phyloP scores from a whole-genome alignment of 305 asterid species.

The Nicotiana rustica region DNA sequence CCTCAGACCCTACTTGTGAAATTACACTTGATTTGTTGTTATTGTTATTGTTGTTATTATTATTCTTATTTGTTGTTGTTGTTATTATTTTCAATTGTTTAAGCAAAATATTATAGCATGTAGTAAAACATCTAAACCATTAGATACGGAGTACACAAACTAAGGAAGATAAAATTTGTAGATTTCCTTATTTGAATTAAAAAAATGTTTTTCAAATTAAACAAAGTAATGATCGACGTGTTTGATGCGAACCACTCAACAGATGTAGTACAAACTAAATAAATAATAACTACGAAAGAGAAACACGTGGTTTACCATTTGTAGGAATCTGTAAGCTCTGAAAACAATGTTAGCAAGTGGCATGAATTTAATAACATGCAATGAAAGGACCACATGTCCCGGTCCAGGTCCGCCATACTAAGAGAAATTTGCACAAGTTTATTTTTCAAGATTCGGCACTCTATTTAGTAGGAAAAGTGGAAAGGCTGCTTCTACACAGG shows the following conservation, averaged over 20 bases:
- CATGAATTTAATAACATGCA: not conserved
- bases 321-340: not conserved
- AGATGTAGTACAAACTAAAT: not conserved
- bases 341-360: not conserved
- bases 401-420: not conserved
- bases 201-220: not conserved
- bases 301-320: not conserved
- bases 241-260: constrained; percentile 14
- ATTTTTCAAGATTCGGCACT: not conserved
- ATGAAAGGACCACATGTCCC: not conserved
- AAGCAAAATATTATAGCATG: not conserved
- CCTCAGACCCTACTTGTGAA: too few relatives aligned
- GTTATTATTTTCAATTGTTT: not conserved
- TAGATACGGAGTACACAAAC: not conserved
- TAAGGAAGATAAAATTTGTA: not conserved
- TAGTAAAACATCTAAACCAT: not conserved
- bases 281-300: not conserved
- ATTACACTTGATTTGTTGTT: too few relatives aligned
- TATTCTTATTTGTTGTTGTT: too few relatives aligned
- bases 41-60: too few relatives aligned
- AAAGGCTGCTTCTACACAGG: not conserved
- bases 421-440: not conserved
- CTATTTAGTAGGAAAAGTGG: not conserved
- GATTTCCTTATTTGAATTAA: not conserved
- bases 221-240: not conserved